These are phyloP conservation scores for Pelargonium australe DNA, from an alignment of 441 rosid genomes.

Conservation along the genomic window DNA sequence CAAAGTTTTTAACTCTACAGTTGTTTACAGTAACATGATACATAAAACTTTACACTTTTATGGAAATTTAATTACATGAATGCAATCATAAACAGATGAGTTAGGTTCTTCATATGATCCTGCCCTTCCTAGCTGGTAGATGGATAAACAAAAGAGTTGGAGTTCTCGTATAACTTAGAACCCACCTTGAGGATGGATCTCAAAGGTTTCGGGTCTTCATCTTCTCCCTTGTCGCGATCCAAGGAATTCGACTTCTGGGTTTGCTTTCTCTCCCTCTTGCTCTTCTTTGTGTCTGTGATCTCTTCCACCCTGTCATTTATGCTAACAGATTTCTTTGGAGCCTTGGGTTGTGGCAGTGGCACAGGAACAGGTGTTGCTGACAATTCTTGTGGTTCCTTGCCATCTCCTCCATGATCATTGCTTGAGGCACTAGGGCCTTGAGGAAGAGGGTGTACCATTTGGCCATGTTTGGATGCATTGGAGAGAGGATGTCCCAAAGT, in stretches of 20 bases:
- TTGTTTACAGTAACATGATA: too few relatives aligned
- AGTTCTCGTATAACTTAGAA: background rate
- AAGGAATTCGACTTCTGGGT: constrained; percentile 9
- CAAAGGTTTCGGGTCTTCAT: background rate
- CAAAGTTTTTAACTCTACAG: too few relatives aligned
- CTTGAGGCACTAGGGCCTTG: background rate
- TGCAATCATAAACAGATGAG: too few relatives aligned
- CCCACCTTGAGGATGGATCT: constrained; percentile 3
- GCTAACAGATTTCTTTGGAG: constrained; percentile 8
- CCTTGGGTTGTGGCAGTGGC: background rate
- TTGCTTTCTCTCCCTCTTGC: background rate
- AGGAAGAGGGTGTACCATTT: background rate
- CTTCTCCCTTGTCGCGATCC: background rate
- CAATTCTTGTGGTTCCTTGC: background rate
- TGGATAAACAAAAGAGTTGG: background rate
- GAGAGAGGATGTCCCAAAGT: background rate
- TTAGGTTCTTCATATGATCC: too few relatives aligned
- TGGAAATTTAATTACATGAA: too few relatives aligned
- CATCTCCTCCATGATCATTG: background rate
- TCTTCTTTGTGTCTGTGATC: constrained; percentile 6
- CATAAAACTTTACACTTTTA: too few relatives aligned
- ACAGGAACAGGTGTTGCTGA: background rate
- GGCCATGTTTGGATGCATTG: background rate
- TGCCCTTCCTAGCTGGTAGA: background rate
- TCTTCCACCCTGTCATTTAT: constrained; percentile 4